Evolutionary conservation across 495 filamentous ascomycete species (phyloP), one percentile per base, ranked within the genome.

Genomic region (Pseudomonodictys pantanalensis): DNA sequence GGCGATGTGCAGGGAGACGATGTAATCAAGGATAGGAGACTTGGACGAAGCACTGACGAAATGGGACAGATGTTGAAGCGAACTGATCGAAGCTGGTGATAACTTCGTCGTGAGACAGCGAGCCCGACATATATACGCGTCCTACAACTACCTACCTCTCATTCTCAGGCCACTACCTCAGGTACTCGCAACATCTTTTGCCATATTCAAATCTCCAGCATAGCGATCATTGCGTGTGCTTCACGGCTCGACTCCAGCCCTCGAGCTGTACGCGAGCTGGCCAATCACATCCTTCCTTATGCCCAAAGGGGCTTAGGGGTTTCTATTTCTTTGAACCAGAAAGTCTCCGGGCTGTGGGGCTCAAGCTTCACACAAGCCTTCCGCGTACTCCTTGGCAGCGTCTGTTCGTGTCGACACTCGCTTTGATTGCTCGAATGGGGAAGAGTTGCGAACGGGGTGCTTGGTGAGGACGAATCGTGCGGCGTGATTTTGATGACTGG

Each of bases 261-360:
- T 50, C 20, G 28, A 20, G 22, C 17, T 24, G 28, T 30, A 54
- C 49, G 24, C 62, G 62, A 65, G 49, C 51, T 9, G 42, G 26
- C 62, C 55, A 65, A 65, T 65, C 50, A 60, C 15, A 53, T 4
- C 7, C 39, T 10, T 28, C n/a, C 1, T 7, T 11, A 17, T 20
- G n/a, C 49, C 42, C 7, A 25, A 48, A 47, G 7, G 8, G 58
- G 58, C 29, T 48, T 60, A 60, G 58, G 49, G 39, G 58, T 23
- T 48, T 30, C 42, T 53, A 44, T 38, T 39, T 43, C 45, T 42
- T 44, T 35, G 9, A 18, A 29, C 12, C 17, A 33, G 35, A 28
- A 4, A 44, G n/a, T n/a, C n/a, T n/a, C n/a, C n/a, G n/a, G n/a
- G n/a, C n/a, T n/a, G n/a, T n/a, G n/a, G n/a, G n/a, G n/a, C n/a